Base-by-base conservation (phyloP, 805 yeast genomes). In the Hanseniaspora occidentalis region DNA sequence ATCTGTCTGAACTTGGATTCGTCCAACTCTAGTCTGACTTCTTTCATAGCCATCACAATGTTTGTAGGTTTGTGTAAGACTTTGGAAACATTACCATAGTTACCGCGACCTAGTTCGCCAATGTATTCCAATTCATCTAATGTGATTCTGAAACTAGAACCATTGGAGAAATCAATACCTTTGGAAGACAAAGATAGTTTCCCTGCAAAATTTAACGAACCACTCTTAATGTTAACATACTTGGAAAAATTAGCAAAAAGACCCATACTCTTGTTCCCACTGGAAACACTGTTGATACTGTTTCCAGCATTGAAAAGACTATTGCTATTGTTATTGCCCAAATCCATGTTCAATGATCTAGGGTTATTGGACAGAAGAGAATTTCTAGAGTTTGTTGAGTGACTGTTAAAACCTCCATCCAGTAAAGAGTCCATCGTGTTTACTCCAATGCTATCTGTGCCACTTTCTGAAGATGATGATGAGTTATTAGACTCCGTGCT, bases 41-140 rank as follows among this genome's bases (percentile, higher is more conserved):
- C 97, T 60, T 92, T 92, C 94, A 92, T 85, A 2, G 97, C 97
- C 96, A 92, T 86, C 16, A 77, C 62, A 16, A 89, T 82, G 17
- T 85, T 83, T 0, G 95, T 86, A 10, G 97, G 97, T 53, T 79
- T 84, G 60, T 92, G 96, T 35, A 84, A 64, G 2, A 89, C 98
- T 60, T 86, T 88, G 18, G 88, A 75, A 6, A 92, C 98, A 1
- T 94, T 84, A 40, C 98, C 98, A 60, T 92, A 92, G 62, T 92
- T 92, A 8, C 98, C 98, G 36, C 89, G 74, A 2, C 98, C 98
- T 36, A 92, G 65, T 60, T 89, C 97, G 39, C 81, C 94, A 43
- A 84, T 67, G 47, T 82, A 76, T 51, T 81, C 81, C 42, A 83
- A 60, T 53, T 92, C 95, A 49, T 85, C 94, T 41, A 86, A 70